Evolutionary conservation across 1,284 basidiomycete species (phyloP).

Genomic region (Ganoderma leucocontextum): DNA sequence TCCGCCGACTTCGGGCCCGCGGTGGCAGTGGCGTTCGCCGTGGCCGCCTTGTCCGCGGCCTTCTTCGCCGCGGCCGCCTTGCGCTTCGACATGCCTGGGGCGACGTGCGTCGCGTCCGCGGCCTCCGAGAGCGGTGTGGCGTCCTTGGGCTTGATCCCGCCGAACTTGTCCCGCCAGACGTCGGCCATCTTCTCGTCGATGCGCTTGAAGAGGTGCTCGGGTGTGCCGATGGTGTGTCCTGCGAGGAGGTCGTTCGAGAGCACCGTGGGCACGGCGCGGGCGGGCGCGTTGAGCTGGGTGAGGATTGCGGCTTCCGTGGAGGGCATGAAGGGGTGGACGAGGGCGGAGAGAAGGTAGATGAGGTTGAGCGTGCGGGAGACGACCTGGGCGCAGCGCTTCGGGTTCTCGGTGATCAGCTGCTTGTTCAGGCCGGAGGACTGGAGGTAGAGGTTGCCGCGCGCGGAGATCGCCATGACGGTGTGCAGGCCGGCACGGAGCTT

Average conservation of each 20-base stretch:
- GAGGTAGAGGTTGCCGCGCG: conserved; percentile 94
- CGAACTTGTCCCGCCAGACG: conserved; percentile 85
- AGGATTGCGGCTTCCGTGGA: conserved; percentile 86
- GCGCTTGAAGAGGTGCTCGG: conserved; percentile 92
- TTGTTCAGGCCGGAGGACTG: conserved; percentile 94
- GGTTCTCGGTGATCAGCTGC: conserved; percentile 83
- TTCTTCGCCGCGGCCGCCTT: conserved; percentile 56
- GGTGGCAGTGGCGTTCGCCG: conserved; percentile 38
- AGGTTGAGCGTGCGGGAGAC: conserved; percentile 92
- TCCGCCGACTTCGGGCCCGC: conserved; percentile 67
- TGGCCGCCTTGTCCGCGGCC: conserved; percentile 42
- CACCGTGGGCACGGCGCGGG: conserved; percentile 75
- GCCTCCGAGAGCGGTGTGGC: conserved; percentile 42
- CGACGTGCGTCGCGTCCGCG: conserved; percentile 51
- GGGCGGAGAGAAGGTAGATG: conserved; percentile 89
- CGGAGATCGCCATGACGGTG: conserved; percentile 90
- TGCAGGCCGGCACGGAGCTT: conserved; percentile 91
- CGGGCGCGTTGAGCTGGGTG: conserved; percentile 90
- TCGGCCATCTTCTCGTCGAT: conserved; percentile 94
- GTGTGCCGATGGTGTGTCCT: conserved; percentile 88
- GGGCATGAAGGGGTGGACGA: conserved; percentile 98
- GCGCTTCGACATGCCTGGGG: conserved; percentile 57
- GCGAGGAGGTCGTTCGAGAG: conserved; percentile 85
- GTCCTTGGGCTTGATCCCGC: conserved; percentile 45
- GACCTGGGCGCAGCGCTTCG: conserved; percentile 89